Evolutionary conservation across 495 filamentous ascomycete species (phyloP).

Genomic region (Gamarada debralockiae): DNA sequence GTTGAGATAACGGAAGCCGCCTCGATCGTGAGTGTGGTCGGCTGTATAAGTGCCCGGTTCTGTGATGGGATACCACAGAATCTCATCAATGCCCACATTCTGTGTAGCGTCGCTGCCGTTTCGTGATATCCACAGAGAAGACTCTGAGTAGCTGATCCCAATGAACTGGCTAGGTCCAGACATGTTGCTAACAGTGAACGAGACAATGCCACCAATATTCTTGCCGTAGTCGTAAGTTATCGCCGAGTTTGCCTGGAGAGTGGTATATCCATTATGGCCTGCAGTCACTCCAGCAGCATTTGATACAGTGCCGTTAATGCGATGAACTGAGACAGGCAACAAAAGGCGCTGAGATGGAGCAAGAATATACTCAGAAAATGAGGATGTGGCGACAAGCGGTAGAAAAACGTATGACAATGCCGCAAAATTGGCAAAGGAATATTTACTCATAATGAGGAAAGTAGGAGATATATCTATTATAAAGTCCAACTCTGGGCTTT

Average conservation of each 20-base stretch:
- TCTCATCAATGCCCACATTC: neutral
- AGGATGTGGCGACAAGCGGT: no score
- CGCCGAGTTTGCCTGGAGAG: neutral
- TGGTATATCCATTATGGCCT: neutral
- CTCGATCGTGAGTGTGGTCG: neutral
- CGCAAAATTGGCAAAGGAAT: no score
- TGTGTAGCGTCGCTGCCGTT: neutral
- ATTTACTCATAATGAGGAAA: no score
- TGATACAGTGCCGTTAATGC: neutral
- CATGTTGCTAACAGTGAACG: neutral
- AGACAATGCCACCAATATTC: neutral
- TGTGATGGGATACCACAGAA: neutral
- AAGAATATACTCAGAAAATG: neutral
- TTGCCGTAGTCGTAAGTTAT: neutral
- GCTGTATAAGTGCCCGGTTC: neutral
- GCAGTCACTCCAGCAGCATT: neutral
- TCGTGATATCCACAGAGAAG: neutral
- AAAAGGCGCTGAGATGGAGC: neutral
- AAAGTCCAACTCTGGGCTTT: no score
- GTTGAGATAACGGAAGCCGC: neutral
- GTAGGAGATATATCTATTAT: no score
- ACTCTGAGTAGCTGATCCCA: neutral
- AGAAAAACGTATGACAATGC: no score
- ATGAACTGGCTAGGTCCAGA: neutral
- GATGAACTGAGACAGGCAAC: neutral